Evolutionary conservation across 768 basidiomycete species (phyloP).

Genomic region (Leccinum pellstonianum): DNA sequence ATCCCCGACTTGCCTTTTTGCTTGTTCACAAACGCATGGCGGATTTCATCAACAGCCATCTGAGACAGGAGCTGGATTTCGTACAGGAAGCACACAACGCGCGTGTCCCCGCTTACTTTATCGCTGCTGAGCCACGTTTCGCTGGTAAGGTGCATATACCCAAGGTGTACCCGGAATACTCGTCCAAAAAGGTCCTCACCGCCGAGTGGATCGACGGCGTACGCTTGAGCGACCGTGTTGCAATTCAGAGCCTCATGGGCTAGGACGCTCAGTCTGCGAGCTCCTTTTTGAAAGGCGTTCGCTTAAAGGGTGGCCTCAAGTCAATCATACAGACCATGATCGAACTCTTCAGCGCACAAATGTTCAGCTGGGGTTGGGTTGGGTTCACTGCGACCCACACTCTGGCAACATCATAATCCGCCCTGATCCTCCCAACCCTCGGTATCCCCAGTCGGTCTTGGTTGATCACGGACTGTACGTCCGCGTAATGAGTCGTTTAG

Average conservation of each 20-base stretch:
- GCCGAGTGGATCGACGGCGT: constrained; percentile 85
- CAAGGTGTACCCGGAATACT: constrained; percentile 61
- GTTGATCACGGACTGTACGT: constrained; percentile 79
- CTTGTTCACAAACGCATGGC: not conserved
- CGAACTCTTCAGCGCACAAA: constrained; percentile 83
- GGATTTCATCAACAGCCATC: constrained; percentile 81
- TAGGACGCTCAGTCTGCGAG: constrained; percentile 20
- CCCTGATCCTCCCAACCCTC: constrained; percentile 32
- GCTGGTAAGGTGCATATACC: constrained; percentile 76
- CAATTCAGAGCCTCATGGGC: constrained; percentile 56
- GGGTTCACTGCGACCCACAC: constrained; percentile 76
- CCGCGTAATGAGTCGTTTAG: no score
- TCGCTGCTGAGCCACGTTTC: constrained; percentile 70
- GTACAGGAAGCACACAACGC: constrained; percentile 78
- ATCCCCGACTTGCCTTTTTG: not conserved
- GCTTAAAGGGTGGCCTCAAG: constrained; percentile 57
- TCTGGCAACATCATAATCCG: constrained; percentile 79
- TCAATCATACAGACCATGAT: constrained; percentile 84
- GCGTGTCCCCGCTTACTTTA: constrained; percentile 47
- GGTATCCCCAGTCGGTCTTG: constrained; percentile 65
- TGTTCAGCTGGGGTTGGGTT: constrained; percentile 80
- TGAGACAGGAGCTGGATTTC: constrained; percentile 84
- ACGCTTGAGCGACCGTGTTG: constrained; percentile 63
- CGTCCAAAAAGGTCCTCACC: constrained; percentile 76
- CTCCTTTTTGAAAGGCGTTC: not conserved